phyloP scores from a whole-genome alignment of 2,329 filamentous ascomycete genomes.

The Catunica adiposa region DNA sequence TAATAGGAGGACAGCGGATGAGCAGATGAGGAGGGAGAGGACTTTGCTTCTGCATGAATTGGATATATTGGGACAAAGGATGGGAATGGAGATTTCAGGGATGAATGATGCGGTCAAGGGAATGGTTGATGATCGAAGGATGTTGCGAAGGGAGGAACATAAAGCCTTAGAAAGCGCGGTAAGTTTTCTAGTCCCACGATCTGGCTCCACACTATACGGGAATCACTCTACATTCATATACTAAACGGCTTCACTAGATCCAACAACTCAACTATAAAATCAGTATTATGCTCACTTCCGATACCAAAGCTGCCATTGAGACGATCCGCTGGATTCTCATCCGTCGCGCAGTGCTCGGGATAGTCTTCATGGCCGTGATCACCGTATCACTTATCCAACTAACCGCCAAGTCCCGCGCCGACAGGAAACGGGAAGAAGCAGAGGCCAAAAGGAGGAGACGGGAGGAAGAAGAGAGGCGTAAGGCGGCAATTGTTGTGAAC shows the following conservation, averaged over 20 bases:
- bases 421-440: not conserved
- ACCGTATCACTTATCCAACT: slow-evolving; percentile 44
- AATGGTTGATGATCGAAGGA: slow-evolving; percentile 90
- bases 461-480: not conserved
- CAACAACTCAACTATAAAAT: slow-evolving; percentile 96
- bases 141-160: slow-evolving; percentile 79
- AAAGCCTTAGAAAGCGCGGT: slow-evolving; percentile 67
- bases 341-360: slow-evolving; percentile 44
- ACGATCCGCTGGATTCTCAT: slow-evolving; percentile 74
- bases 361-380: slow-evolving; percentile 47
- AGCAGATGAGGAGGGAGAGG: slow-evolving; percentile 67
- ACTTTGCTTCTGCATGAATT: slow-evolving; percentile 82
- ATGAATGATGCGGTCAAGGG: slow-evolving; percentile 86
- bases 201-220: no score
- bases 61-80: slow-evolving; percentile 74
- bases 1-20: slow-evolving; percentile 57
- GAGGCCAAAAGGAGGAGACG: not conserved
- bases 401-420: slow-evolving; percentile 32
- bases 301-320: slow-evolving; percentile 84
- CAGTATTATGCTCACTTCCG: slow-evolving; percentile 73
- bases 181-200: slow-evolving; percentile 19
- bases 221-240: not conserved
- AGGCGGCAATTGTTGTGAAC: not conserved
- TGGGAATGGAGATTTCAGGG: slow-evolving; percentile 66
- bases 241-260: slow-evolving; percentile 35